A percentile compares a stretch with the other conserved stretches of the same genome.
phyloP scores from a whole-genome alignment of 2,329 filamentous ascomycete genomes.

The Amphichorda felina region DNA sequence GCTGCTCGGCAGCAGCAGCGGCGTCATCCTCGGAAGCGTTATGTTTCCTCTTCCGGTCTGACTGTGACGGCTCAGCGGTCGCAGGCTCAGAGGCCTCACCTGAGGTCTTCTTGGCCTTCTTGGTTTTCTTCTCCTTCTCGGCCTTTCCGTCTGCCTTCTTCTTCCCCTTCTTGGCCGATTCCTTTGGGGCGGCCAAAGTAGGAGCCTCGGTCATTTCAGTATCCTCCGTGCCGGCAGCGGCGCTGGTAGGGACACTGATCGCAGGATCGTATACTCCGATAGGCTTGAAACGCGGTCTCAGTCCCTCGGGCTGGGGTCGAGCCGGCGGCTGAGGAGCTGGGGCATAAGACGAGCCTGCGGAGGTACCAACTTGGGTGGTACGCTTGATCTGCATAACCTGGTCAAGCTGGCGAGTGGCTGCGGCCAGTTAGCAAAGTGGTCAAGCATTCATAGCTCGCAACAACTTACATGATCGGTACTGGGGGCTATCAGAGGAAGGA shows the following conservation, averaged over 20 bases:
- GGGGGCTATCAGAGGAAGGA: conserved; percentile 40
- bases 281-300: conserved; percentile 57
- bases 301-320: conserved; percentile 53
- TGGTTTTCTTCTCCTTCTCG: conserved; percentile 15
- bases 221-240: conserved; percentile 24
- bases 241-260: conserved; percentile 6
- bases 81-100: conserved; percentile 4
- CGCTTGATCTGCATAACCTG: conserved; percentile 55
- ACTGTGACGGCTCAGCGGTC: conserved; percentile 15
- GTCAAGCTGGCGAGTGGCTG: conserved; percentile 31
- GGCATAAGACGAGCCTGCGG: conserved; percentile 15
- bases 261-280: conserved; percentile 37
- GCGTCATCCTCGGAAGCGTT: conserved; percentile 24
- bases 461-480: conserved; percentile 41
- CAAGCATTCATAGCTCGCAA: not conserved
- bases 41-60: conserved; percentile 19
- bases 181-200: not conserved
- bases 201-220: conserved; percentile 21
- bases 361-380: conserved; percentile 41
- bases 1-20: conserved; percentile 19
- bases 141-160: conserved; percentile 1
- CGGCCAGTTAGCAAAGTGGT: conserved; percentile 3
- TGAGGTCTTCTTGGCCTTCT: conserved; percentile 9
- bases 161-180: not conserved
- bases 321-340: conserved; percentile 37